These are phyloP conservation scores for Hyaloraphidium curvatum DNA, from an alignment of 192 early-diverging fungal species.

Conservation along the genomic window DNA sequence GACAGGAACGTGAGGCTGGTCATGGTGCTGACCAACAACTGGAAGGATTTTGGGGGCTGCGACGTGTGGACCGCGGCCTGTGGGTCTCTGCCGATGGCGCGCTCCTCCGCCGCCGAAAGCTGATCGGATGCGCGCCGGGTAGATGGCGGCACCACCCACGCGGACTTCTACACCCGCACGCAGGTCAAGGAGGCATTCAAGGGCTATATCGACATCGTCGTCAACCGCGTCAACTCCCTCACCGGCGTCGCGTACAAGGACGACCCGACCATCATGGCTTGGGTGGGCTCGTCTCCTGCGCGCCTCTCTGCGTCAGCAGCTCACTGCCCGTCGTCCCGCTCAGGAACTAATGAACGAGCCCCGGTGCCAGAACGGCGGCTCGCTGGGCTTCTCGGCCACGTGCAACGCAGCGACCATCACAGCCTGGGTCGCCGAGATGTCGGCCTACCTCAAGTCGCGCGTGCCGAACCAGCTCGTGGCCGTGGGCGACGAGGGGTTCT, in stretches of 20 bases:
- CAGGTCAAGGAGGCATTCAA: conserved; percentile 13
- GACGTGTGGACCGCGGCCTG: conserved; percentile 15
- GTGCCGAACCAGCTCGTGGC: conserved; percentile 20
- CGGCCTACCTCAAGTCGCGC: conserved; percentile 14
- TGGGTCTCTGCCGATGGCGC: too few species aligned
- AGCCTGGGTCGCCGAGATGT: conserved; percentile 15
- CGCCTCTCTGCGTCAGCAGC: too few species aligned
- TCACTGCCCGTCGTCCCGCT: too few species aligned
- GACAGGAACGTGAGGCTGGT: conserved; percentile 11
- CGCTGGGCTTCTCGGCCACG: background rate
- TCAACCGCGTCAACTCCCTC: conserved; percentile 13
- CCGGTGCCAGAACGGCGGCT: conserved; percentile 9
- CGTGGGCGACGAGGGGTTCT: conserved; percentile 22
- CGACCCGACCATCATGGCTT: conserved; percentile 18
- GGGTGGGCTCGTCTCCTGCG: too few species aligned
- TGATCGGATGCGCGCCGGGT: too few species aligned
- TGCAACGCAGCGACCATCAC: conserved; percentile 13
- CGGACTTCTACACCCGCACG: conserved; percentile 14
- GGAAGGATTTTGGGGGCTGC: conserved; percentile 20
- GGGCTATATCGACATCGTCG: conserved; percentile 11
- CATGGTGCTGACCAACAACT: conserved; percentile 16
- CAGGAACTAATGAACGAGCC: conserved; percentile 19
- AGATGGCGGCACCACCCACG: conserved; percentile 14
- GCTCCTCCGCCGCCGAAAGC: too few species aligned
- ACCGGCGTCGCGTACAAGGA: conserved; percentile 18